Conservation (phyloP, 2,329 filamentous ascomycete species). For the Aureobasidium pullulans region DNA sequence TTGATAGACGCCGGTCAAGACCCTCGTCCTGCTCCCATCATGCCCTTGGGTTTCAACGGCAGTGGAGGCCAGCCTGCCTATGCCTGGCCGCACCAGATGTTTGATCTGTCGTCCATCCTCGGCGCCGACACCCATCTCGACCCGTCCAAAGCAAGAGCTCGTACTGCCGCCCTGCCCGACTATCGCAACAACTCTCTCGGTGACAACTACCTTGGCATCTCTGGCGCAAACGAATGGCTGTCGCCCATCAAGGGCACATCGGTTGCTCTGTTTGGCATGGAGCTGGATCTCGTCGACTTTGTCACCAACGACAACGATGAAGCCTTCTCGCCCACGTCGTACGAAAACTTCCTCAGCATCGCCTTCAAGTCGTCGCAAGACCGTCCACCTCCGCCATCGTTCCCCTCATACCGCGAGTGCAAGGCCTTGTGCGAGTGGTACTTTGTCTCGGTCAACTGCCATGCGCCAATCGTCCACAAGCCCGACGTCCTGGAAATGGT, state of each 20-base stretch:
- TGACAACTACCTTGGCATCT: constrained; percentile 61
- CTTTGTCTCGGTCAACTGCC: constrained; percentile 63
- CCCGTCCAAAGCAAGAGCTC: constrained; percentile 7
- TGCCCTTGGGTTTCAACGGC: constrained; percentile 1
- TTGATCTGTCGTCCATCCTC: constrained; percentile 14
- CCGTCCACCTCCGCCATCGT: constrained; percentile 45
- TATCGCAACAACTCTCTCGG: constrained; percentile 42
- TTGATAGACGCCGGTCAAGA: constrained; percentile 55
- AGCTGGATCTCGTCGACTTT: constrained; percentile 70
- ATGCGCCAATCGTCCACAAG: constrained; percentile 69
- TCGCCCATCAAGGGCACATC: constrained; percentile 69
- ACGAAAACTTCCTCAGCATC: constrained; percentile 61
- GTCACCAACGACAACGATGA: constrained; percentile 60
- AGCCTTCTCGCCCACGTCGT: constrained; percentile 54
- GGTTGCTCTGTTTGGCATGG: constrained; percentile 70
- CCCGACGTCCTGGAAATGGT: constrained; percentile 64
- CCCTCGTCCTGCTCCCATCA: constrained; percentile 39
- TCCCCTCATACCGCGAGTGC: constrained; percentile 59
- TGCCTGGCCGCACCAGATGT: constrained; percentile 12
- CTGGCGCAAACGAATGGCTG: constrained; percentile 55
- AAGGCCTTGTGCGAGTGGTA: constrained; percentile 68
- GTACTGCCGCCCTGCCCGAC: constrained; percentile 31
- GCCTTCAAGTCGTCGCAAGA: constrained; percentile 52
- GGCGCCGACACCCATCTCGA: constrained; percentile 12
- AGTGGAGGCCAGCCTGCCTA: neutral